Conservation (phyloP, 129 eudicot species). For the Calendula officinalis region DNA sequence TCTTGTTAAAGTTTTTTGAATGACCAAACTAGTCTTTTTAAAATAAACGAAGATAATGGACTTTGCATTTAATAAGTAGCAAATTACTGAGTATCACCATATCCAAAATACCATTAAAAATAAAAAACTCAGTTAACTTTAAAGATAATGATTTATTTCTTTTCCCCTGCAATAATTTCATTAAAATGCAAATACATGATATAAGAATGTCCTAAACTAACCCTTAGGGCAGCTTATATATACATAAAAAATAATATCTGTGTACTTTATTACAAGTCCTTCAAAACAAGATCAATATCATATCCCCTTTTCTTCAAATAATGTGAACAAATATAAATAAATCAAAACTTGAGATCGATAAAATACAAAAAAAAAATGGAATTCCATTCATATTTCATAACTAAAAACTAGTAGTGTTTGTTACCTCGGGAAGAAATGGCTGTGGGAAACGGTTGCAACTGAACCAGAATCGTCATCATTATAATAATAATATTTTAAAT, state of each 20-base stretch:
- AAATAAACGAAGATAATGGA: too few relatives aligned
- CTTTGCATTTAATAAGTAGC: too few relatives aligned
- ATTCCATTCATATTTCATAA: background rate
- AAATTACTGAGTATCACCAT: too few relatives aligned
- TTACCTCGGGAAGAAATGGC: slow-evolving; percentile 62
- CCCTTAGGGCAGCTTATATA: too few relatives aligned
- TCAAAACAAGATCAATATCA: background rate
- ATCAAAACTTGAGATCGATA: background rate
- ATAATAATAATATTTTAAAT: slow-evolving; percentile 19
- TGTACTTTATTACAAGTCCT: background rate
- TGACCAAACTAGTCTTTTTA: too few relatives aligned
- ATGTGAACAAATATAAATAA: slow-evolving; percentile 7
- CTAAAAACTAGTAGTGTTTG: background rate
- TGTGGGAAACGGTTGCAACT: slow-evolving; percentile 52
- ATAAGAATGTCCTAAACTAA: too few relatives aligned
- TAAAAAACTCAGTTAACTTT: too few relatives aligned
- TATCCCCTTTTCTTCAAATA: background rate
- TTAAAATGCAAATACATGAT: too few relatives aligned
- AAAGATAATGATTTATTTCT: too few relatives aligned
- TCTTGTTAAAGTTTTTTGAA: too few relatives aligned
- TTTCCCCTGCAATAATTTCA: too few relatives aligned
- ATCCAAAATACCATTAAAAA: too few relatives aligned
- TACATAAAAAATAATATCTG: background rate
- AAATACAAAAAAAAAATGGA: background rate
- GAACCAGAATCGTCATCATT: slow-evolving; percentile 36